phyloP scores from a whole-genome alignment of 2,329 filamentous ascomycete genomes.

The Sporothrix phasma region DNA sequence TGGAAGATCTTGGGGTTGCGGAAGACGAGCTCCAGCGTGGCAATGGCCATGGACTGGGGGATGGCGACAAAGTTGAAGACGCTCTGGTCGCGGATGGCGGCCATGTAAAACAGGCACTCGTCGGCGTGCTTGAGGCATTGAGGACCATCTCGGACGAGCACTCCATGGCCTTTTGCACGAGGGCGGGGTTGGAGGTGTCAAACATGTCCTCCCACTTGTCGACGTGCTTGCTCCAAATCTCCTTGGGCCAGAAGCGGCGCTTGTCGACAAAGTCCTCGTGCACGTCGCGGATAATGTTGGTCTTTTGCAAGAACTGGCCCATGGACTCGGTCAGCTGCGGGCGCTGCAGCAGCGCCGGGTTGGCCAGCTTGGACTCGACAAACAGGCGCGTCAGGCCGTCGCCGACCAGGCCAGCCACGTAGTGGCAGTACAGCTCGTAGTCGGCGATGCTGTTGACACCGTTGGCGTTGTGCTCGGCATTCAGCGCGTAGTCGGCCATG shows the following conservation, averaged over 20 bases:
- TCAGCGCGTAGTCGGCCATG: constrained; percentile 91
- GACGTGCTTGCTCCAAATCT: constrained; percentile 96
- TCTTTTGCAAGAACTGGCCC: constrained; percentile 96
- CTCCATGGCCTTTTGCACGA: constrained; percentile 64
- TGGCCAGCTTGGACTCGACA: constrained; percentile 76
- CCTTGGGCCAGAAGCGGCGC: constrained; percentile 86
- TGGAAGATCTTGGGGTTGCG: constrained; percentile 80
- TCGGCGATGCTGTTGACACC: constrained; percentile 77
- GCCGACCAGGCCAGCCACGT: constrained; percentile 96
- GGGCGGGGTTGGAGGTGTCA: constrained; percentile 35
- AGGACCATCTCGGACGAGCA: constrained; percentile 92
- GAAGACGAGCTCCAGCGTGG: constrained; percentile 85
- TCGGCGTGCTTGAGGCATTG: constrained; percentile 79
- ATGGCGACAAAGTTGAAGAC: constrained; percentile 99
- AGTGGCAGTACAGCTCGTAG: constrained; percentile 96
- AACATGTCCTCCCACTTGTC: constrained; percentile 84
- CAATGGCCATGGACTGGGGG: constrained; percentile 94
- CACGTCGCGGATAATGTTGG: constrained; percentile 95
- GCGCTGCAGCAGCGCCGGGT: constrained; percentile 69
- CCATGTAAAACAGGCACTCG: constrained; percentile 96
- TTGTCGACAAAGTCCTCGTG: constrained; percentile 82
- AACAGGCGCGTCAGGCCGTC: constrained; percentile 88
- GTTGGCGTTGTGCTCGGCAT: constrained; percentile 68
- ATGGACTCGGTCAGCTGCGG: constrained; percentile 84
- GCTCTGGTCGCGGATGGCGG: constrained; percentile 86